A percentile compares a stretch with the other conserved stretches of the same genome.
phyloP scores from a whole-genome alignment of 768 basidiomycete species.

The Mycena vitilis region DNA sequence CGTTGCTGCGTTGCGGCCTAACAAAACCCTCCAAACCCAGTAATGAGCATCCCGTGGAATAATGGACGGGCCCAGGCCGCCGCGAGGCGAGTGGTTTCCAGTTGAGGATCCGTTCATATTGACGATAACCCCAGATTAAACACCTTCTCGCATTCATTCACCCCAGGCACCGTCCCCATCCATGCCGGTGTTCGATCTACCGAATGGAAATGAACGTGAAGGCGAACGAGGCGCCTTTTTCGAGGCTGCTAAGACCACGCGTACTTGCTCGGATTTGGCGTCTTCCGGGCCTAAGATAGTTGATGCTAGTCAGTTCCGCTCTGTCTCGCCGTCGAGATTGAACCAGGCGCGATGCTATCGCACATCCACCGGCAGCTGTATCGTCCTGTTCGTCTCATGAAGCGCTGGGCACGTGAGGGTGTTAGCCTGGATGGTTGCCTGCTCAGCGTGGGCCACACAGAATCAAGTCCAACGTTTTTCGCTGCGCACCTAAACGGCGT shows the following conservation, averaged over 20 bases:
- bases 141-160: background rate
- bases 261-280: background rate
- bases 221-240: background rate
- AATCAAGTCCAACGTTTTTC: slow-evolving; percentile 1
- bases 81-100: slow-evolving; percentile 2
- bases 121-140: background rate
- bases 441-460: background rate
- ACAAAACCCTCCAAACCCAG: background rate
- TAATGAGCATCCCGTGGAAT: background rate
- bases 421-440: slow-evolving; percentile 7
- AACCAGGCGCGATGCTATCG: slow-evolving; percentile 7
- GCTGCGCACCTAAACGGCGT: background rate
- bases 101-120: background rate
- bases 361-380: background rate
- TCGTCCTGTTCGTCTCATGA: background rate
- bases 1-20: background rate
- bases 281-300: slow-evolving; percentile 7
- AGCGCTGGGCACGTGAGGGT: background rate
- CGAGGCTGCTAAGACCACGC: background rate
- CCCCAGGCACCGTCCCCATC: background rate
- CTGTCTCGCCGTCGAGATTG: background rate
- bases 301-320: slow-evolving; percentile 7
- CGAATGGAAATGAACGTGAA: slow-evolving; percentile 2
- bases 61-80: background rate
- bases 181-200: slow-evolving; percentile 8